Evolutionary conservation across 176 grass and related monocot genomes (phyloP), one percentile per base, ranked within the genome.

Genomic region (Carex scoparia): DNA sequence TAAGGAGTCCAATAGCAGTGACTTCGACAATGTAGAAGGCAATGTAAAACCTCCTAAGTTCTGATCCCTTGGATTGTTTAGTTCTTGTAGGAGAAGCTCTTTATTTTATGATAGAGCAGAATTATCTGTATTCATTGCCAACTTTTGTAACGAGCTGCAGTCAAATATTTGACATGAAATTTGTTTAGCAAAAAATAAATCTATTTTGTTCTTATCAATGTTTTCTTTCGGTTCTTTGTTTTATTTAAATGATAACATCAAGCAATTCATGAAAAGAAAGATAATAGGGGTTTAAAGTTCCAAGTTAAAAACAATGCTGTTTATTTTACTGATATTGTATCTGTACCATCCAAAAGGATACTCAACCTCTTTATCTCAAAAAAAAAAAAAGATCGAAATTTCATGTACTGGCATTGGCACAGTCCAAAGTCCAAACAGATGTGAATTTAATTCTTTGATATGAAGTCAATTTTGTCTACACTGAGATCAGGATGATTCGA

Each of bases 1-100:
- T 98, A 80, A 95, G 93, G 77, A 98, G 95, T 74, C 95, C 93
- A 74, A 92, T 98, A 44, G 89, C 89, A 48, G 89, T 95, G 16
- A 89, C 85, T 7, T 95, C 89, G 93, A 80, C 77, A 10, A 64
- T 69, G 51, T 88, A 90, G 68, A 86, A 84, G 84, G 59, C 30
- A 40, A 65, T 65, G 11, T 61, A 37, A 81, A 62, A 71, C 38
- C 40, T 37, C 62, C 33, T n/a, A 16, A 73, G 48, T 58, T 79
- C 30, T 55, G 40, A 54, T 0, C 56, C 2, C 58, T 86, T 69
- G 18, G 2, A 63, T 86, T 86, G 53, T 86, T 79, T 86, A 30
- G 11, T 76, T 76, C 70, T 28, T 0, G n/a, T 5, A 51, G 44
- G 71, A 75, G 37, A 44, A 38, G 66, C 42, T 84, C 30, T 37